Base-by-base conservation (phyloP, 2,329 filamentous ascomycete genomes). In the Stachybotrys chartarum region DNA sequence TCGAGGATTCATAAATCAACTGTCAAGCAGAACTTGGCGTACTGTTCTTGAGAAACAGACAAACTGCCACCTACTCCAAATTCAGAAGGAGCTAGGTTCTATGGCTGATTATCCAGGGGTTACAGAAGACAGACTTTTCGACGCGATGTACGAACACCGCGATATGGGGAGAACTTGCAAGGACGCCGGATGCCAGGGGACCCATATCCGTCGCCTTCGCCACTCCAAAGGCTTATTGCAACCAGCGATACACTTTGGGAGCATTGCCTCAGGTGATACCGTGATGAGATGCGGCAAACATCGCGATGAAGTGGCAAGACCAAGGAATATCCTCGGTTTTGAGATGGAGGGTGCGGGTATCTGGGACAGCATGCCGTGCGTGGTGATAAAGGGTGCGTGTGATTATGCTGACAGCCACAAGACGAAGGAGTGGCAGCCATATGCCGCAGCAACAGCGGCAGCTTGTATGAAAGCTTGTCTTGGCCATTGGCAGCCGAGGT, bases 381-480 rank as follows among this genome's bases (percentile, higher is more conserved):
- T 74, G 0, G 61, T 70, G 1, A 67, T 75, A 46, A 69, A 70
- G 31, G 69, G 69, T 1, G 66, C 72, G 0, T 71, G 66, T 52
- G 68, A 75, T 60, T 75, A 75, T 47, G 65, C 69, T 0, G 72
- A 75, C 55, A 68, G 68, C 24, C 72, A 75, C 56, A 72, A 73
- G 55, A 69, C 62, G 53, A 70, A 71, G 47, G 55, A 24, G 1
- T 74, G 67, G 67, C 70, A 74, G 51, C 52, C 57, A 1, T 75
- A 70, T 61, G 70, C 72, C 0, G 70, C 72, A 1, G 66, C 66
- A 0, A 66, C 62, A 0, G 72, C 71, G 1, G 71, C 71, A 46
- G 51, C 54, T 32, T 50, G 51, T 8, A 49, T 47, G 45, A 56
- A 54, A 49, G 56, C 56, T 1, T 56, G 53, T 35, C 12, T 57